Evolutionary conservation across 2,329 filamentous ascomycete species (phyloP), one percentile per base, ranked within the genome.

Genomic region (Hymenoscyphus scutula): DNA sequence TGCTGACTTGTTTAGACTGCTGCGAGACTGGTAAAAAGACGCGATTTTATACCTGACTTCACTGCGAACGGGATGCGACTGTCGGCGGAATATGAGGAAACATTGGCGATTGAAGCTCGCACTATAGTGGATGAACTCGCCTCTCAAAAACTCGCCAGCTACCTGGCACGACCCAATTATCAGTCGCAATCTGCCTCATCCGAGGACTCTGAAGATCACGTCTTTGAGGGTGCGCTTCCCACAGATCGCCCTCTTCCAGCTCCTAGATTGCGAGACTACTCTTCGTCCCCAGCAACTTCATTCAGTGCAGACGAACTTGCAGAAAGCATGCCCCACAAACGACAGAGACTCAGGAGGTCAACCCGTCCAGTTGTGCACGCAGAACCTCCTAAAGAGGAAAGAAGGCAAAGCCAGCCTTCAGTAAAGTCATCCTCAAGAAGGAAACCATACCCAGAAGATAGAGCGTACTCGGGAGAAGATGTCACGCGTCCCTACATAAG

Each of bases 251-350:
- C n/a, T 13, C 29, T 30, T 56, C 13, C 17, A 23, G 17, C 32
- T 15, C 17, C 17, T n/a, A 51, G 55, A 59, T 38, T 27, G n/a
- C 58, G 54, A 2, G 34, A 57, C 10, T 58, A 62, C 29, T 65
- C 38, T 48, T 66, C 59, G 23, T 65, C 63, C 5, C 56, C 63
- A 32, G 29, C 59, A 1, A 66, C 64, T 11, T 62, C 62, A 10
- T 62, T 64, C 32, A 66, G 66, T 19, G 48, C 59, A 11, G 48
- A 53, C 15, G 61, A 62, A 34, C 59, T 59, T 15, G 10, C 34
- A 30, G 53, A 54, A 27, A 54, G 17, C 7, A 59, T 32, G 38
- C 7, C 27, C 27, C 19, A 25, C 19, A 56, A 15, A 38, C 19
- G 54, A 23, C n/a, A 25, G 29, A 56, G 54, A 32, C 27, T 29